Conservation (phyloP, 2,329 filamentous ascomycete genomes). For the Phyllachora maydis region DNA sequence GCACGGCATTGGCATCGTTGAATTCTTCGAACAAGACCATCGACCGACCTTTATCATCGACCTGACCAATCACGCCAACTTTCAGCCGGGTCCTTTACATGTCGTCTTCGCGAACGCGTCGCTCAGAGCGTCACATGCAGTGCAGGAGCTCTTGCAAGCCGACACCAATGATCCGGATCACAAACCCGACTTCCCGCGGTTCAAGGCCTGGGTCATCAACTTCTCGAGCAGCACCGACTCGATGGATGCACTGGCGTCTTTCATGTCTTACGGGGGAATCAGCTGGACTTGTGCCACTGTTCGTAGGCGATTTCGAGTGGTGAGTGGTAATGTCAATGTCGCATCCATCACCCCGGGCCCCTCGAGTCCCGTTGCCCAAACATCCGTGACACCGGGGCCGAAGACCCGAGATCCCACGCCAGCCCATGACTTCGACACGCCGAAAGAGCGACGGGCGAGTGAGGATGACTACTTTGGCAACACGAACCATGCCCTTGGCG, state of each 20-base stretch:
- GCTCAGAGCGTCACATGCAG: conserved; percentile 31
- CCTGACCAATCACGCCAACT: conserved; percentile 34
- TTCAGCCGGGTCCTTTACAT: conserved; percentile 28
- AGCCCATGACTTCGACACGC: conserved; percentile 11
- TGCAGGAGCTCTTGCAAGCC: conserved; percentile 34
- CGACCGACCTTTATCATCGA: conserved; percentile 62
- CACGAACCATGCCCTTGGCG: no score
- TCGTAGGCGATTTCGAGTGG: conserved; percentile 44
- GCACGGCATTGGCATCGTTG: conserved; percentile 43
- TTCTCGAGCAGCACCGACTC: conserved; percentile 29
- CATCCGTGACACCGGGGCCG: conserved; percentile 13
- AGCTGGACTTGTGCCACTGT: conserved; percentile 54
- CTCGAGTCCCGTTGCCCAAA: conserved; percentile 15
- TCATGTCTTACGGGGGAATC: conserved; percentile 39
- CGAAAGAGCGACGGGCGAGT: conserved; percentile 7
- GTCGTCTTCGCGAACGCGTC: conserved; percentile 50
- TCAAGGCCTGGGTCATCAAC: conserved; percentile 49
- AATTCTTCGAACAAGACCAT: conserved; percentile 57
- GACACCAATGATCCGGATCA: conserved; percentile 20
- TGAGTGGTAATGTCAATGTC: conserved; percentile 31
- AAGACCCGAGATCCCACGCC: conserved; percentile 15
- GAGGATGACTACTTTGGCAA: conserved; percentile 23
- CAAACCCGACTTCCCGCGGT: conserved; percentile 31
- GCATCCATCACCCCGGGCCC: conserved; percentile 17
- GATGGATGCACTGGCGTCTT: conserved; percentile 28